Evolutionary conservation across 1,139 yeast genomes (phyloP), one percentile per base, ranked within the genome.

Genomic region (Groenewaldozyma auringiensis): DNA sequence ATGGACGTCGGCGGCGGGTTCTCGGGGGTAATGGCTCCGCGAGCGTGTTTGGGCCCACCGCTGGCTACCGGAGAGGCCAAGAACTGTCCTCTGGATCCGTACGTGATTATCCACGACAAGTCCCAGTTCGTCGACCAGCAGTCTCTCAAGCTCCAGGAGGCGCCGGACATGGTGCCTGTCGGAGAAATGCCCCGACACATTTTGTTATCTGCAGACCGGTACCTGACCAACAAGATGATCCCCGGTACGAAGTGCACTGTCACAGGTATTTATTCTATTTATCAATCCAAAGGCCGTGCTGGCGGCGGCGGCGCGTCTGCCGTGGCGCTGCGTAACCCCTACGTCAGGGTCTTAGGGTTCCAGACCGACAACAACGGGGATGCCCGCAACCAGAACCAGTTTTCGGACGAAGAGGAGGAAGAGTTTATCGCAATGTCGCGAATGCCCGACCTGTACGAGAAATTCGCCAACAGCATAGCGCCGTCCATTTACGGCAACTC

Each of bases 151-250:
- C 72, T 94, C 46, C 99, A 92, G 64, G 99, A 92, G 62, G 76
- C 94, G 14, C 97, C 98, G 13, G 98, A 92, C 63, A 84, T 86
- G 83, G 97, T 92, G 1, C 99, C 98, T 1, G 95, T 92, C 18
- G 98, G 99, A 52, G 99, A 92, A 69, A 83, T 92, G 89, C 99
- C 99, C 13, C 79, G 99, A 56, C 95, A 92, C 59, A 83, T 94
- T 43, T 65, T 87, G 50, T 72, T 94, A 55, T 86, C 94, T 43
- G 86, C 89, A 18, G 98, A 94, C 62, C 76, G 98, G 53, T 85
- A 86, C 55, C 71, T 92, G 63, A 83, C 96, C 21, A 92, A 92
- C 67, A 80, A 78, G 53, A 92, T 92, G 27, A 85, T 89, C 31
- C 99, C 99, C 0, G 99, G 99, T 40, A 86, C 94, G 0, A 74